phyloP scores from a whole-genome alignment of 768 basidiomycete genomes.

The Daedaleopsis nitida region DNA sequence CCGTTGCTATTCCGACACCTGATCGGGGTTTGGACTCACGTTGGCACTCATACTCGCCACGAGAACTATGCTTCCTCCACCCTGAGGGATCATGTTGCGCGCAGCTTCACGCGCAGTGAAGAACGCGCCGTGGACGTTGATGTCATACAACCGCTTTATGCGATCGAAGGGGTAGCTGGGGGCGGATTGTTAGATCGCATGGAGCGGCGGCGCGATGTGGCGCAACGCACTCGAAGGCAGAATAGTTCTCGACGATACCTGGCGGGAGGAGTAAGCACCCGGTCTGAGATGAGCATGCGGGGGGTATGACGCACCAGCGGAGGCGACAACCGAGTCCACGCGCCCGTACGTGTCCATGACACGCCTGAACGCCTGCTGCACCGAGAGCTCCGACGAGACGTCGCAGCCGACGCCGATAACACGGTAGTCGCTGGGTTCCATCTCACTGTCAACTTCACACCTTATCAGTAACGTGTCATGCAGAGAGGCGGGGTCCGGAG shows the following conservation, averaged over 20 bases:
- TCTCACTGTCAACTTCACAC: constrained; percentile 53
- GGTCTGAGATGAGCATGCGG: not conserved
- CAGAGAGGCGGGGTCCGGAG: not conserved
- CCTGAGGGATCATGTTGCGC: constrained; percentile 82
- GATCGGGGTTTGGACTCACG: constrained; percentile 44
- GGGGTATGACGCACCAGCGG: constrained; percentile 62
- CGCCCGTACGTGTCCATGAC: constrained; percentile 68
- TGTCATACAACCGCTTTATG: constrained; percentile 80
- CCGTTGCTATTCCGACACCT: constrained; percentile 21
- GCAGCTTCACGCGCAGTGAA: constrained; percentile 97
- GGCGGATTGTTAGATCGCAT: not conserved
- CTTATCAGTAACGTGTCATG: constrained; percentile 31
- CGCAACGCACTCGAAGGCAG: constrained; percentile 75
- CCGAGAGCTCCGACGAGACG: constrained; percentile 80
- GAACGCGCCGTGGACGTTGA: constrained; percentile 94
- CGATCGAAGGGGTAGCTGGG: constrained; percentile 83
- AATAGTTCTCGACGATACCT: constrained; percentile 89
- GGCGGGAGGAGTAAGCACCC: constrained; percentile 1
- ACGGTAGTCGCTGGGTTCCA: constrained; percentile 56
- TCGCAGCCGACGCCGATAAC: constrained; percentile 84
- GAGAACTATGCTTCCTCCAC: constrained; percentile 80
- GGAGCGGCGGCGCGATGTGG: constrained; percentile 1
- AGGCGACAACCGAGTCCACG: constrained; percentile 84
- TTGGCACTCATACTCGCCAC: constrained; percentile 91
- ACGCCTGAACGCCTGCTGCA: constrained; percentile 69